Conservation (phyloP, 2,329 filamentous ascomycete species). For the Nemania bipapillata region DNA sequence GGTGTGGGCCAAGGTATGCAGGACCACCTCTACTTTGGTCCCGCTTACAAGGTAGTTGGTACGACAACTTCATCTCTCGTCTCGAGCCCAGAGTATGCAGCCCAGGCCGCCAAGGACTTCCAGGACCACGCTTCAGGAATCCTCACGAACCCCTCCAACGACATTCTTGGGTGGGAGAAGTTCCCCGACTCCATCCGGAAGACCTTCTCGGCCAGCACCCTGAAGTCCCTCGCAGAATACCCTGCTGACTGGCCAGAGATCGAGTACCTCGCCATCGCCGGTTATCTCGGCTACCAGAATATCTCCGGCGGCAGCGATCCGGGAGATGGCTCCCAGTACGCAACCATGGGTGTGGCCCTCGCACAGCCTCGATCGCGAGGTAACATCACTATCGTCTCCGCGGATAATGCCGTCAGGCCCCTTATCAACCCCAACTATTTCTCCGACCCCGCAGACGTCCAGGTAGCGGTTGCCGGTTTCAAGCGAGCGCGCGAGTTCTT, state of each 20-base stretch:
- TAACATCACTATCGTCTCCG: conserved; percentile 33
- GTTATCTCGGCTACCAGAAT: conserved; percentile 34
- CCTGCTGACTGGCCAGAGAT: conserved; percentile 48
- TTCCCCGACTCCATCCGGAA: conserved; percentile 43
- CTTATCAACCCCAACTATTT: conserved; percentile 60
- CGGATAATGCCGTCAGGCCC: conserved; percentile 26
- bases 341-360: conserved; percentile 17
- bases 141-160: conserved; percentile 42
- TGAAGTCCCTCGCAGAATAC: conserved; percentile 27
- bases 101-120: conserved; percentile 2
- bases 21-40: conserved; percentile 55
- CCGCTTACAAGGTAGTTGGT: conserved; percentile 49
- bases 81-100: conserved; percentile 40
- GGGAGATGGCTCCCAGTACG: conserved; percentile 36
- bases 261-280: conserved; percentile 34
- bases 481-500: conserved; percentile 55
- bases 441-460: conserved; percentile 55
- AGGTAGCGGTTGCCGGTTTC: conserved; percentile 57
- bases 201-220: conserved; percentile 8
- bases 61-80: conserved; percentile 44
- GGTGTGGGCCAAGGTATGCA: conserved; percentile 70
- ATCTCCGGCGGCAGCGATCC: conserved; percentile 21
- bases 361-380: conserved; percentile 31
- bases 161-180: conserved; percentile 49
- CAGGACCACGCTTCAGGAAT: conserved; percentile 34